Percentiles rank a stretch among this genome's conserved stretches.
Conservation (phyloP, 2,329 filamentous ascomycete species). For the Hortaea werneckii region DNA sequence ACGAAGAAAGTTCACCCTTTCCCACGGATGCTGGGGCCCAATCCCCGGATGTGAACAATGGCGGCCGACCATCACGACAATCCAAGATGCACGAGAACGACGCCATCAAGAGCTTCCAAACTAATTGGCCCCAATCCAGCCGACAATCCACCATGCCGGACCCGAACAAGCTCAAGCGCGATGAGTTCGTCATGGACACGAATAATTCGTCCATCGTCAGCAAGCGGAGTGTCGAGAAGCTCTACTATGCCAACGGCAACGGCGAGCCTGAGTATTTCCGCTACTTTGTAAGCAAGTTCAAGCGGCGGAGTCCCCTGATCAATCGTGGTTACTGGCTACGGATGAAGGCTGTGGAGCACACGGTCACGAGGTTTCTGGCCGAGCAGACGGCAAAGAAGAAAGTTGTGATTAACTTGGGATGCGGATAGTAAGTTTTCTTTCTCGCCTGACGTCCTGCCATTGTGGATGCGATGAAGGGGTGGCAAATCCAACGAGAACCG, state of each 20-base stretch:
- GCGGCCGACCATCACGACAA: too few species aligned
- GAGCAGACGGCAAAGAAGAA: constrained; percentile 48
- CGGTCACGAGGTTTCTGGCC: constrained; percentile 63
- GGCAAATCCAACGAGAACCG: neutral
- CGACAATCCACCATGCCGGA: constrained; percentile 7
- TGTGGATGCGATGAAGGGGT: neutral
- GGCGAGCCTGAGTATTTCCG: constrained; percentile 80
- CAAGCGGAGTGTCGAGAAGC: constrained; percentile 81
- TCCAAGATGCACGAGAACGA: too few species aligned
- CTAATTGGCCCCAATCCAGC: too few species aligned
- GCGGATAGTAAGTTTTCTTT: constrained; percentile 70
- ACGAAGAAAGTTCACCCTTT: too few species aligned
- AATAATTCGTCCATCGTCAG: constrained; percentile 89
- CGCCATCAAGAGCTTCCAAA: too few species aligned
- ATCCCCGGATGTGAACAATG: too few species aligned
- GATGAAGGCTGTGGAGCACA: constrained; percentile 69
- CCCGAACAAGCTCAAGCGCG: constrained; percentile 18
- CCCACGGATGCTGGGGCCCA: too few species aligned
- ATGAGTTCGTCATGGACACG: constrained; percentile 42
- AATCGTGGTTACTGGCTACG: constrained; percentile 84
- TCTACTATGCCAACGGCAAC: constrained; percentile 67
- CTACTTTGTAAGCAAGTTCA: constrained; percentile 76
- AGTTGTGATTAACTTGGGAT: constrained; percentile 74
- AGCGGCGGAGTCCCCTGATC: constrained; percentile 75
- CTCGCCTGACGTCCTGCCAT: too few species aligned